phyloP scores from a whole-genome alignment of 768 basidiomycete species.

The Myochromella boudieri region DNA sequence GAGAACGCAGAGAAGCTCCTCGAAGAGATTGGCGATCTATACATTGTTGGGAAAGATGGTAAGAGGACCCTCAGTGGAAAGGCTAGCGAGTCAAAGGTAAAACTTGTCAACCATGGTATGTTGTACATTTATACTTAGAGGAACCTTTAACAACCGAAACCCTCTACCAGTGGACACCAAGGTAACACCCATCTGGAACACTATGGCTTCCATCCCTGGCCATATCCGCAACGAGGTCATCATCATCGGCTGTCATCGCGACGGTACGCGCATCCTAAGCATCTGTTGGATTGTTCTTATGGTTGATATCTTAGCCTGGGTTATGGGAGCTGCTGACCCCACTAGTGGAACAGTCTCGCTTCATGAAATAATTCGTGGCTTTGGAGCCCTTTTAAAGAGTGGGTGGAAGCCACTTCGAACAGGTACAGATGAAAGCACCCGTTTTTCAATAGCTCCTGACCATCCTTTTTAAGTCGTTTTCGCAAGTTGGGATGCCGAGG shows the following conservation, averaged over 20 bases:
- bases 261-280: slow-evolving; percentile 46
- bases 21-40: slow-evolving; percentile 47
- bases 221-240: slow-evolving; percentile 84
- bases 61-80: slow-evolving; percentile 44
- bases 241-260: slow-evolving; percentile 85
- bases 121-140: not conserved
- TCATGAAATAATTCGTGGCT: slow-evolving; percentile 74
- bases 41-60: slow-evolving; percentile 25
- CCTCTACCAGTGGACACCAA: slow-evolving; percentile 59
- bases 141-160: not conserved
- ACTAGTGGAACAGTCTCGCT: slow-evolving; percentile 78
- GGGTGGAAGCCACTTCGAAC: slow-evolving; percentile 88
- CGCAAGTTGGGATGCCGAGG: slow-evolving; percentile 78
- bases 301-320: slow-evolving; percentile 49
- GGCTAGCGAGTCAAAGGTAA: slow-evolving; percentile 46
- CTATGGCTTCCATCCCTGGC: slow-evolving; percentile 81
- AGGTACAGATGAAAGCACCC: slow-evolving; percentile 20
- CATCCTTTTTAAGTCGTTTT: slow-evolving; percentile 45
- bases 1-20: slow-evolving; percentile 73
- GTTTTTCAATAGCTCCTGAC: not conserved
- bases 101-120: slow-evolving; percentile 56
- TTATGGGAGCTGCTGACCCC: slow-evolving; percentile 80
- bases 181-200: slow-evolving; percentile 90
- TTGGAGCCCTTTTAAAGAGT: slow-evolving; percentile 60
- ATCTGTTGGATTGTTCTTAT: not conserved